These are phyloP conservation scores for Boletus vermiculosoides DNA, from an alignment of 768 basidiomycete species.

Conservation along the genomic window DNA sequence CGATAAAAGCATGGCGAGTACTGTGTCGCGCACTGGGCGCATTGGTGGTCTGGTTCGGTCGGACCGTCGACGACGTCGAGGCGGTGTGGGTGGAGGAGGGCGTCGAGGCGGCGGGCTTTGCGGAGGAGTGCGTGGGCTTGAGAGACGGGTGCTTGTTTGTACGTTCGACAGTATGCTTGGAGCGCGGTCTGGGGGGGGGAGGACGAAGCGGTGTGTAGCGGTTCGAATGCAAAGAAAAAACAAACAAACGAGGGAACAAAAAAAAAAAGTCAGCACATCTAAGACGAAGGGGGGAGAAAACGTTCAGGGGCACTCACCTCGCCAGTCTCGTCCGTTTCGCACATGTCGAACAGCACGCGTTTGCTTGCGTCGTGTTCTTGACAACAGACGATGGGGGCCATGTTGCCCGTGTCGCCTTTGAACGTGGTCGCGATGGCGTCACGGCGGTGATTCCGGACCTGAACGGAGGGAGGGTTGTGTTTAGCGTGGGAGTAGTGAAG, in stretches of 20 bases:
- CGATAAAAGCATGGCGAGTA: conserved; percentile 78
- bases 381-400: conserved; percentile 77
- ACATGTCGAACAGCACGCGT: conserved; percentile 75
- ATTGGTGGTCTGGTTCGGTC: conserved; percentile 38
- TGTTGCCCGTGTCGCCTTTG: conserved; percentile 74
- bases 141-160: conserved; percentile 73
- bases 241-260: neutral
- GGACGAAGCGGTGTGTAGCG: neutral
- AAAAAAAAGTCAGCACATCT: conserved; percentile 11
- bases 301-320: conserved; percentile 52
- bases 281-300: neutral
- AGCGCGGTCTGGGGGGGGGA: conserved; percentile 66
- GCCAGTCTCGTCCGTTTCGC: conserved; percentile 77
- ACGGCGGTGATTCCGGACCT: conserved; percentile 78
- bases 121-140: conserved; percentile 85
- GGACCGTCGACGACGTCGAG: conserved; percentile 28
- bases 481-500: neutral
- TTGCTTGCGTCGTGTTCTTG: conserved; percentile 68
- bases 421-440: conserved; percentile 70
- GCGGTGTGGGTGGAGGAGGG: conserved; percentile 52
- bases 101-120: conserved; percentile 83
- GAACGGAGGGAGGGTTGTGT: neutral
- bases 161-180: conserved; percentile 80
- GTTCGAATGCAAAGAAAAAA: neutral
- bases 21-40: conserved; percentile 61